Percentiles rank a stretch among this genome's conserved stretches.
Evolutionary conservation across 1,284 basidiomycete species (phyloP).

Genomic region (Vanrija sp.): DNA sequence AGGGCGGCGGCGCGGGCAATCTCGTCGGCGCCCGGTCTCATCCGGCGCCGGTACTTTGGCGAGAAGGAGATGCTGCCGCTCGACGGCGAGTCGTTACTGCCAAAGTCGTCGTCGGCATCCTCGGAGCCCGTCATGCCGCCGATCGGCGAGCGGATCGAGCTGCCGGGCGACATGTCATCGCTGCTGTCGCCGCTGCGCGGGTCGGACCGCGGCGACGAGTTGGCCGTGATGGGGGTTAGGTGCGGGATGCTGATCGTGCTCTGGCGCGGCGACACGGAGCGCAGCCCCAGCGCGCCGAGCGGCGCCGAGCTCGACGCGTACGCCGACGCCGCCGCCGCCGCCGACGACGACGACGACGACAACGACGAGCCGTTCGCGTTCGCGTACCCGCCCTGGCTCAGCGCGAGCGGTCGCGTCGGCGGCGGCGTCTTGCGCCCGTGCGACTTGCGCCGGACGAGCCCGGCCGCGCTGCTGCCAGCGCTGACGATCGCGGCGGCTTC

Average conservation of each 20-base stretch:
- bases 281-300: background rate
- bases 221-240: conserved; percentile 13
- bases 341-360: no score
- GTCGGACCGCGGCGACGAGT: no score
- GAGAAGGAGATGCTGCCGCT: conserved; percentile 36
- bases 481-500: background rate
- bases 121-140: conserved; percentile 33
- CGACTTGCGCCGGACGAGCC: conserved; percentile 10
- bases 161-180: conserved; percentile 20
- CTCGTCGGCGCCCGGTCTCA: background rate
- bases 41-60: conserved; percentile 21
- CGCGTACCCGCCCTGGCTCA: background rate
- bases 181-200: no score
- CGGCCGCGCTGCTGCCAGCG: background rate
- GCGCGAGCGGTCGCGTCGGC: background rate
- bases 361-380: no score
- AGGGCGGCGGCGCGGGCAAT: background rate
- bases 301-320: no score
- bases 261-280: conserved; percentile 19
- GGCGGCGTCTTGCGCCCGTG: conserved; percentile 23
- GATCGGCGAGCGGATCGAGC: conserved; percentile 4
- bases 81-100: conserved; percentile 34
- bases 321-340: no score
- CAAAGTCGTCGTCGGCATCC: conserved; percentile 44
- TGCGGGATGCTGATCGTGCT: conserved; percentile 16